Base-by-base conservation (phyloP, 164 flowering plant genomes). In the Berberis vulgaris region DNA sequence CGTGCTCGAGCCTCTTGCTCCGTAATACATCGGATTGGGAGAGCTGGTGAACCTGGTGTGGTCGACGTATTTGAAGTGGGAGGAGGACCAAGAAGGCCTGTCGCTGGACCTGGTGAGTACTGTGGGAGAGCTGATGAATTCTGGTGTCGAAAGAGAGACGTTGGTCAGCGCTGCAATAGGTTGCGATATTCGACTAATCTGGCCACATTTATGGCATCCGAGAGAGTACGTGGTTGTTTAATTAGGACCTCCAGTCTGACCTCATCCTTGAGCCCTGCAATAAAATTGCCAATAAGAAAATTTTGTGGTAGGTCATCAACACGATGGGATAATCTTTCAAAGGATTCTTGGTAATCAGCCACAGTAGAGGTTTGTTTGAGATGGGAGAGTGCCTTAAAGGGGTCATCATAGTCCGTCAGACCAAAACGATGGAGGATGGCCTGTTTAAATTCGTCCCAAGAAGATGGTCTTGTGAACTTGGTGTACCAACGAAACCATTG, bases 341-440 rank as follows among this genome's bases (percentile, higher is more conserved):
- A 59, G 1, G 61, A n/a, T 42, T 59, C 61, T 42, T 43, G 45
- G 7, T 59, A 59, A 1, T n/a, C 26, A 1, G 6, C 52, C 8
- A 49, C 52, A 11, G 52, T 49, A 11, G 0, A 49, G 11, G 52
- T 49, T 49, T 11, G 52, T 11, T 49, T 49, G 11, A 46, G 63
- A 2, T 41, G 5, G 49, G 0, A 45, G 11, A 61, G 10, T n/a
- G 50, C 52, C 41, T 61, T 40, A 6, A 39, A 61, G 1, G 41
- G 63, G 63, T 61, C 63, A 3, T 61, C 63, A 7, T 45, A 61
- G 13, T 61, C 63, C 5, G 53, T 61, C 5, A 52, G 63, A 26
- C 26, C 63, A 38, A 61, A 61, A 7, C 12, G 50, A 7, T 5
- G 50, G 1, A 12, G 50, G 2, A 61, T 8, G 6, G 7, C 63